These are phyloP conservation scores for Penicillium occitanis DNA, from an alignment of 2,329 filamentous ascomycete genomes.

Conservation along the genomic window DNA sequence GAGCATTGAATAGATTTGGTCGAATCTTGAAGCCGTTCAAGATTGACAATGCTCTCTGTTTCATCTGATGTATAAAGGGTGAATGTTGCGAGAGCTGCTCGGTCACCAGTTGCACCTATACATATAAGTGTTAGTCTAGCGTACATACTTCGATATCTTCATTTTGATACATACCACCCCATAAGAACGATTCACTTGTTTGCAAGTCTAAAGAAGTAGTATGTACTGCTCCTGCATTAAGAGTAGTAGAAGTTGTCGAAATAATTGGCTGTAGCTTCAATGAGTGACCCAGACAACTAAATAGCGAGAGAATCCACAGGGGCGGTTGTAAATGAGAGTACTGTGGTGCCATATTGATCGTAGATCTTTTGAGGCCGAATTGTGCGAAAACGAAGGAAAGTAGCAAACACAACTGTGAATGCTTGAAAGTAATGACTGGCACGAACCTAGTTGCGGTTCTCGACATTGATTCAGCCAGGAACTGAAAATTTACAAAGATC, in stretches of 20 bases:
- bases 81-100: slow-evolving; percentile 9
- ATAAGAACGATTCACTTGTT: slow-evolving; percentile 15
- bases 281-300: not conserved
- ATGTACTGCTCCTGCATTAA: slow-evolving; percentile 7
- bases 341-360: not conserved
- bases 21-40: slow-evolving; percentile 11
- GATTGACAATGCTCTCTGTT: slow-evolving; percentile 11
- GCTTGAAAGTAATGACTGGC: not conserved
- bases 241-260: not conserved
- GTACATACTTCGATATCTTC: not conserved
- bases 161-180: slow-evolving; percentile 1
- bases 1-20: slow-evolving; percentile 10
- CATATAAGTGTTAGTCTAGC: not conserved
- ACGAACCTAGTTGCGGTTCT: not conserved
- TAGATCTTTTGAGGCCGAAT: not conserved
- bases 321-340: not conserved
- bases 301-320: not conserved
- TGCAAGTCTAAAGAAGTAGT: slow-evolving; percentile 7
- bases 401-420: not conserved
- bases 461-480: not conserved
- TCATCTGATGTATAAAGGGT: slow-evolving; percentile 8
- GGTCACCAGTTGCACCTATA: not conserved
- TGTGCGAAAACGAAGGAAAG: not conserved
- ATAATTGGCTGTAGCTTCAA: slow-evolving; percentile 9
- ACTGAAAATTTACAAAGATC: not conserved